A percentile compares a stretch with the other conserved stretches of the same genome.
These are phyloP conservation scores for Penicillium sp. DNA, from an alignment of 2,329 filamentous ascomycete genomes.

Conservation along the genomic window DNA sequence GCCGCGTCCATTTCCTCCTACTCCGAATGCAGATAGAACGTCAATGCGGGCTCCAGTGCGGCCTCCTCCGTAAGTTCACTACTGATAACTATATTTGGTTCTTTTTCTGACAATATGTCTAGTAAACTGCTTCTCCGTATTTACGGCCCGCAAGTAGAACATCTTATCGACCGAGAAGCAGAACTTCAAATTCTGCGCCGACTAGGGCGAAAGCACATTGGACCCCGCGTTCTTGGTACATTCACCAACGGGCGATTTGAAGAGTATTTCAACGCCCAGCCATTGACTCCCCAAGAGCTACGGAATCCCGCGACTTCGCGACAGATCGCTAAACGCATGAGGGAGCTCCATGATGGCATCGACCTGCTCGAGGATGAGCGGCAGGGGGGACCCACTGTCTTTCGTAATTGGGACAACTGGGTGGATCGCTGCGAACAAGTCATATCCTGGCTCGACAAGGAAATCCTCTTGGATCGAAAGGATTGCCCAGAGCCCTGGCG, in stretches of 20 bases:
- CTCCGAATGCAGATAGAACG: conserved; percentile 37
- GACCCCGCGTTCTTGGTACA: conserved; percentile 82
- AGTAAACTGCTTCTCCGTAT: conserved; percentile 82
- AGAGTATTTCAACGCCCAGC: conserved; percentile 81
- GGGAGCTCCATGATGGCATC: conserved; percentile 90
- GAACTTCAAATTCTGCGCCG: conserved; percentile 83
- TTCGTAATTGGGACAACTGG: conserved; percentile 95
- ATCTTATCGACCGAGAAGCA: conserved; percentile 88
- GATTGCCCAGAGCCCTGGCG: conserved; percentile 58
- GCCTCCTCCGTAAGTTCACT: conserved; percentile 49
- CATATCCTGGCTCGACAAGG: conserved; percentile 51
- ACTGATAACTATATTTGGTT: neutral
- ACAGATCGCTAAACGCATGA: conserved; percentile 96
- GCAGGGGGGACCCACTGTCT: conserved; percentile 74
- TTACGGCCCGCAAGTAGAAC: conserved; percentile 91
- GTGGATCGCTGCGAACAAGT: conserved; percentile 58
- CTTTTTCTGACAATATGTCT: neutral
- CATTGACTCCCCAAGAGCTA: conserved; percentile 72
- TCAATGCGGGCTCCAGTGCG: conserved; percentile 39
- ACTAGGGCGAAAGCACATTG: conserved; percentile 86
- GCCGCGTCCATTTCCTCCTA: conserved; percentile 57
- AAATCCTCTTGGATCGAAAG: conserved; percentile 51
- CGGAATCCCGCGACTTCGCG: conserved; percentile 77
- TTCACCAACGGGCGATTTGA: conserved; percentile 96
- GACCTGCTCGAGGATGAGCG: conserved; percentile 77